Base-by-base conservation (phyloP, 2,329 filamentous ascomycete genomes). In the Elsinoe australis region DNA sequence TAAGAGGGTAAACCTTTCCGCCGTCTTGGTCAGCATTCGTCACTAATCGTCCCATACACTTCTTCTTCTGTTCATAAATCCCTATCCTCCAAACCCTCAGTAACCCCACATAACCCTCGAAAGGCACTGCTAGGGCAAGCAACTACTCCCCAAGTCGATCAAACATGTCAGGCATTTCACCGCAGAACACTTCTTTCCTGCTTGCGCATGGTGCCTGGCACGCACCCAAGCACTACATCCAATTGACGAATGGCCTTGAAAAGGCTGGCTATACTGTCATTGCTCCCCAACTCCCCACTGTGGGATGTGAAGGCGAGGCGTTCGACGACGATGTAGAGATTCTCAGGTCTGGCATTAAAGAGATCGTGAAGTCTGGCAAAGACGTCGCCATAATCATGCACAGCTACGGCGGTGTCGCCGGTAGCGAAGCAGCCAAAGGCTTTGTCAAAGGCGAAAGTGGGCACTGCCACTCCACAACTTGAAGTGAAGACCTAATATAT, bases 201-300 rank as follows among this genome's bases (percentile, higher is more conserved):
- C 33, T 62, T 24, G 51, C 61, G 14, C 58, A 58, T 15, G 59
- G 60, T 26, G 55, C 59, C 3, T 63, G 57, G 55, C 59, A 62
- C 35, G 49, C 41, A n/a, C 47, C 51, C 10, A 15, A 44, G 7
- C 51, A 51, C 49, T 61, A 56, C 48, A 17, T 38, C 15, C 33
- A 46, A 3, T 53, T 63, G 2, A 49, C 51, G 10, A 34, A 47
- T 2, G 45, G 45, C 22, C 54, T 62, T 14, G 26, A 55, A 17
- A 31, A 50, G 28, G 53, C 50, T 7, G 55, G 55, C 51, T 62
- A 57, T 49, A 49, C 51, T 9, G 52, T 56, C n/a, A 15, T 53
- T 8, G 47, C 52, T n/a, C 42, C 52, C 42, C 52, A 42, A 31
- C 55, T 54, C 1, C 52, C 50, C 18, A 56, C 51, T 41, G 54